A percentile compares a stretch with the other conserved stretches of the same genome.
Conservation (phyloP, 495 filamentous ascomycete genomes). For the Penicillium robsamsonii region DNA sequence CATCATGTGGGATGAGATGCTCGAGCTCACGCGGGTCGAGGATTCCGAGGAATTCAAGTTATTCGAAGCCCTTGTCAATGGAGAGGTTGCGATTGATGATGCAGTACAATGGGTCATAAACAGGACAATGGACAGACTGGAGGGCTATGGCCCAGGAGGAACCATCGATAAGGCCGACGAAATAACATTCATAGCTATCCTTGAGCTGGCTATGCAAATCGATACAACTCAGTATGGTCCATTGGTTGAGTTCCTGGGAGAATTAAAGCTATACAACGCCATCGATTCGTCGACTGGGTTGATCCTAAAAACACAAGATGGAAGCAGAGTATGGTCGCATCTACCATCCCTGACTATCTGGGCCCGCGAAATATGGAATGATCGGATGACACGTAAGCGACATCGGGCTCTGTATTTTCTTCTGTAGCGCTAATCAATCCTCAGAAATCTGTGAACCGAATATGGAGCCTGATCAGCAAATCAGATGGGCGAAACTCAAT, state of each 20-base stretch:
- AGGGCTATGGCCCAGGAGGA: neutral
- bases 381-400: neutral
- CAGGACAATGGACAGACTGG: slow-evolving; percentile 2
- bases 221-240: neutral
- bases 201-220: slow-evolving; percentile 3
- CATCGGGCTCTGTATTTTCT: neutral
- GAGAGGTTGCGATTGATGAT: neutral
- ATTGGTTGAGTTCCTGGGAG: neutral
- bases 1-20: neutral
- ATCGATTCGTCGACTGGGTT: slow-evolving; percentile 4
- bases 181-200: neutral
- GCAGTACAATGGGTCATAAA: slow-evolving; percentile 3
- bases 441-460: neutral
- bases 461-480: slow-evolving; percentile 2
- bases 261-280: slow-evolving; percentile 3
- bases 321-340: slow-evolving; percentile 4
- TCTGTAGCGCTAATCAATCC: neutral
- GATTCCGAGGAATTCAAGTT: neutral
- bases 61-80: neutral
- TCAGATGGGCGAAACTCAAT: slow-evolving; percentile 1
- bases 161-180: slow-evolving; percentile 3
- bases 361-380: neutral
- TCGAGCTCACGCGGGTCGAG: neutral
- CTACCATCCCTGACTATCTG: neutral
- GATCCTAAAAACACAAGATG: neutral